Base-by-base conservation (phyloP, 164 flowering plant species). In the Houttuynia cordata region DNA sequence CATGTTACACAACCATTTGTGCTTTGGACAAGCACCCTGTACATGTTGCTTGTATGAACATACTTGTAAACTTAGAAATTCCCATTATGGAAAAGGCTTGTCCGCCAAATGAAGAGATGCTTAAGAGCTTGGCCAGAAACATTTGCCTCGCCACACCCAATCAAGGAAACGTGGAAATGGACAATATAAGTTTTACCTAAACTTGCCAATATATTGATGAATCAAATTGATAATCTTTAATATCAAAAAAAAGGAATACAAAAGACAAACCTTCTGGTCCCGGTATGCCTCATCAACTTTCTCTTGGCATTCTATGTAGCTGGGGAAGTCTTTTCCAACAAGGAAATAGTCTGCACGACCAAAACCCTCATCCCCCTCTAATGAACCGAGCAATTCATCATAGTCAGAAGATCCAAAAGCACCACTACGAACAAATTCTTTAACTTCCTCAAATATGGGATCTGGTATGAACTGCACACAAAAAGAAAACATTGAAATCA, bases 311-410 rank as follows among this genome's bases (percentile, higher is more conserved):
- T 91, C 97, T 6, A 86, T 73, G 73, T 91, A 91, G 70, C 87
- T 81, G 7, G 97, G 97, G 72, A 91, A 91, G 76, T 91, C 96
- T 70, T 88, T 80, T 60, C 94, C 96, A 40, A 91, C 97, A 10
- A 91, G 96, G 77, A 91, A 91, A 73, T 88, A 91, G 73, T 91
- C 96, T 51, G 64, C 97, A 45, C 79, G 83, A 18, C 97, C 96
- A 66, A 60, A 91, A 39, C 97, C 97, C 71, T 88, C 82, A 60
- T 88, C 79, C 34, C 97, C 97, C 83, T 91, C 97, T 73, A 91
- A 75, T 25, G 97, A 91, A 58, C 88, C 96, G 51, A 88, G 67
- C 64, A 91, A 66, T 34, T 80, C 85, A 62, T 81, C 75, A 62
- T 91, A 91, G 72, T 73, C 73, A 65, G 68, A 67, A 60, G 77